A percentile compares a stretch with the other conserved stretches of the same genome.
Conservation (phyloP, 2,329 filamentous ascomycete genomes). For the Colletotrichum echinochloae region DNA sequence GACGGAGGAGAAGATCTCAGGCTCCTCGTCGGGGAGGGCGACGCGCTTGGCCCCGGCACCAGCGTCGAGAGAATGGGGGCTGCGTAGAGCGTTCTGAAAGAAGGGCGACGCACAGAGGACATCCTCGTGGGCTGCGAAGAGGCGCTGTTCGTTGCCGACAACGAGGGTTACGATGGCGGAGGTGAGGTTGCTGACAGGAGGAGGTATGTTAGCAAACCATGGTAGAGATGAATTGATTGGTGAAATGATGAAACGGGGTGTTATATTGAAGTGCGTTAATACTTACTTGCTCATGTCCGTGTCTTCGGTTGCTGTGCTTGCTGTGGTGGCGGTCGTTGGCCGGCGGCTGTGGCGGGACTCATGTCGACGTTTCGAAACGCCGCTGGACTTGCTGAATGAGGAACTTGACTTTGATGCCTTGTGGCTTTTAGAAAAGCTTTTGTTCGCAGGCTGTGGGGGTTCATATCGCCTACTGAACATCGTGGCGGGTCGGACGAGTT, state of each 20-base stretch:
- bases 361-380: slow-evolving; percentile 66
- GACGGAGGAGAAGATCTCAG: slow-evolving; percentile 90
- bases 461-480: slow-evolving; percentile 65
- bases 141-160: slow-evolving; percentile 83
- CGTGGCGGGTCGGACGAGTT: slow-evolving; percentile 39
- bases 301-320: slow-evolving; percentile 50
- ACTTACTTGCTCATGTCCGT: slow-evolving; percentile 60
- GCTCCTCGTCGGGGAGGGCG: slow-evolving; percentile 84
- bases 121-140: slow-evolving; percentile 93
- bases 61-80: slow-evolving; percentile 72
- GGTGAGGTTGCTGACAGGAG: slow-evolving; percentile 61
- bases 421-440: slow-evolving; percentile 66
- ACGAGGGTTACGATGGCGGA: slow-evolving; percentile 83
- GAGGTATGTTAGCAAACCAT: slow-evolving; percentile 26
- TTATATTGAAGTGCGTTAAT: background rate
- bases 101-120: slow-evolving; percentile 83
- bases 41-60: slow-evolving; percentile 70
- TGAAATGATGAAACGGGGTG: background rate
- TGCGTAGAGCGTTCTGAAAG: slow-evolving; percentile 75
- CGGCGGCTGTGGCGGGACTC: slow-evolving; percentile 61
- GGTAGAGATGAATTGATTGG: background rate
- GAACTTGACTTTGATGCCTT: slow-evolving; percentile 63
- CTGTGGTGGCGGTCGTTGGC: slow-evolving; percentile 60
- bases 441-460: slow-evolving; percentile 52
- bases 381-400: slow-evolving; percentile 66